Base-by-base conservation (phyloP, 2,329 filamentous ascomycete species). In the Alternaria rosae region DNA sequence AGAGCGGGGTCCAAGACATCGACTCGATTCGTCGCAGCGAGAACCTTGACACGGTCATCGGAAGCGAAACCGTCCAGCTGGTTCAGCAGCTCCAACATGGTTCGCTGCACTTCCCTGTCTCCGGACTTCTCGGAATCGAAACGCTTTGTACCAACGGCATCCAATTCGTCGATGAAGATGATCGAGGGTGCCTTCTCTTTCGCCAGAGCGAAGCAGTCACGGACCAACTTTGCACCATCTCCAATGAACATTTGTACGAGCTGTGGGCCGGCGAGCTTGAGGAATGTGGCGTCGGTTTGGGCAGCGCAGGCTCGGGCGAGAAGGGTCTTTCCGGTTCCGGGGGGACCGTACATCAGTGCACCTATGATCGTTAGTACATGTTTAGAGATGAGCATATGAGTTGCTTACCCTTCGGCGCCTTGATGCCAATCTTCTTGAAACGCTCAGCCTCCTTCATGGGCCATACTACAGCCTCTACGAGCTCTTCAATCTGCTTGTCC, bases 381-480 rank as follows among this genome's bases (percentile, higher is more conserved):
- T 50, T 6, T 5, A 42, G 6, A 15, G 4, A 25, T 68, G n/a
- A 38, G 11, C 32, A 9, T 3, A 25, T 15, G 26, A 25, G 9
- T 15, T 56, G 54, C 82, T 65, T 88, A 97, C 95, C 95, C 84
- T 99, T 99, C 13, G 95, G 95, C 42, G 95, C 94, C 85, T 99
- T 99, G 86, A 99, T 99, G 71, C 95, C 95, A 76, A 99, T 97
- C 87, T 97, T 98, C 87, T 97, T 98, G 85, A 99, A 99, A 20
- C 94, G 89, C 73, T 99, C 96, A 2, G 95, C 94, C 83, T 99
- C 94, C 87, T 98, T 98, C 95, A 99, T 99, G 2, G 95, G 95
- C 94, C 94, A 98, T 28, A 99, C 95, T 52, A 99, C 95, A 58
- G 95, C 95, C 84, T 99, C 95, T 9, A 99, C 94, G 57, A 99